Evolutionary conservation across 1,284 basidiomycete genomes (phyloP).

Genomic region (Amylostereum areolatum): DNA sequence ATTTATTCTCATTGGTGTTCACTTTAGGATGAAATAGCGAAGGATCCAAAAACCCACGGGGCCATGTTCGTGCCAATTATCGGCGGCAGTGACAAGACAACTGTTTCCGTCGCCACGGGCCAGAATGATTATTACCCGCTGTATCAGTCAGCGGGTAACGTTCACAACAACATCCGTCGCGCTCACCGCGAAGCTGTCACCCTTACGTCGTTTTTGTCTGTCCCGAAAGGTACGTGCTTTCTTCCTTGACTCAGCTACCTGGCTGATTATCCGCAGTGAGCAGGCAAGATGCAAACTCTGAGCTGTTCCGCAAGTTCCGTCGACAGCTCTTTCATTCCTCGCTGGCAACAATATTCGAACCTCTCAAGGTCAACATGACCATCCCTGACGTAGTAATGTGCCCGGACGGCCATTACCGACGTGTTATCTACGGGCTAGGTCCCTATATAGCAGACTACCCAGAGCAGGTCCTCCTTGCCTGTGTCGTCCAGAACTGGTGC

Average conservation of each 20-base stretch:
- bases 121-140: constrained; percentile 2
- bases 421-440: constrained; percentile 10
- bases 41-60: no score
- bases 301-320: constrained; percentile 13
- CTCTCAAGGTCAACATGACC: constrained; percentile 11
- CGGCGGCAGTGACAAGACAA: constrained; percentile 5
- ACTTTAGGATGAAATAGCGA: no score
- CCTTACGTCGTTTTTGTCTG: constrained; percentile 2
- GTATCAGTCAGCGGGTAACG: constrained; percentile 1
- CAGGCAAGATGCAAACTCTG: background rate
- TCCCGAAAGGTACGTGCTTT: background rate
- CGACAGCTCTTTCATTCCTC: constrained; percentile 2
- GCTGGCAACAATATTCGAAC: constrained; percentile 6
- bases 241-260: background rate
- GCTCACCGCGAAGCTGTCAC: constrained; percentile 1
- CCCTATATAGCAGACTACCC: constrained; percentile 20
- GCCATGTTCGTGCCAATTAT: constrained; percentile 2
- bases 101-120: constrained; percentile 5
- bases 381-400: constrained; percentile 10
- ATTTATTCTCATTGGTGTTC: no score
- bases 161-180: constrained; percentile 1
- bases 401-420: constrained; percentile 11
- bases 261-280: background rate
- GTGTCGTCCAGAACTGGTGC: constrained; percentile 19
- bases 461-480: constrained; percentile 13